Evolutionary conservation across 2,329 filamentous ascomycete genomes (phyloP).

Genomic region (Curvularia sp.): DNA sequence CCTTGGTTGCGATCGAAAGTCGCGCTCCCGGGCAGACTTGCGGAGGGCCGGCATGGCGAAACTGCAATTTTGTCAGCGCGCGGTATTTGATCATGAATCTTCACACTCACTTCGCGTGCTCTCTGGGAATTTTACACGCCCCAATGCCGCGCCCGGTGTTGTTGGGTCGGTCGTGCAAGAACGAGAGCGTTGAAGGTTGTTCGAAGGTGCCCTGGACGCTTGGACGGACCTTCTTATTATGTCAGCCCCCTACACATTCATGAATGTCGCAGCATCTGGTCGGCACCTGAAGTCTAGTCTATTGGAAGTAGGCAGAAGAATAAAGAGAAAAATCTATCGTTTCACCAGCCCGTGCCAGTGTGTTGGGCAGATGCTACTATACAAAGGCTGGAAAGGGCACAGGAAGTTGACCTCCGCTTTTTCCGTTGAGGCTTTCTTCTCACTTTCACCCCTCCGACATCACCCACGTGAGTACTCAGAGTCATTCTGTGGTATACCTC

Average conservation of each 20-base stretch:
- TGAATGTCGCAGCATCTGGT: conserved; percentile 16
- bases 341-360: not conserved
- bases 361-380: not conserved
- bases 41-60: conserved; percentile 50
- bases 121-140: conserved; percentile 36
- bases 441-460: conserved; percentile 13
- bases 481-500: not conserved
- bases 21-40: conserved; percentile 43
- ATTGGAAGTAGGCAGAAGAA: not conserved
- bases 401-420: conserved; percentile 13
- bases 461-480: not conserved
- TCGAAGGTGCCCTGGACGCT: conserved; percentile 29
- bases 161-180: conserved; percentile 37
- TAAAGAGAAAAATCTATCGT: not conserved
- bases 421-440: conserved; percentile 8
- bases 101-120: conserved; percentile 46
- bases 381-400: conserved; percentile 1
- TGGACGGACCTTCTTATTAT: conserved; percentile 29
- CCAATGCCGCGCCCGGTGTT: conserved; percentile 39
- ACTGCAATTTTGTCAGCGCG: conserved; percentile 45
- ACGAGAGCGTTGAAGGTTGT: conserved; percentile 33
- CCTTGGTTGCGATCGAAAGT: conserved; percentile 36
- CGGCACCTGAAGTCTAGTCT: conserved; percentile 1
- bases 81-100: conserved; percentile 21
- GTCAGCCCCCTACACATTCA: conserved; percentile 27